A percentile compares a stretch with the other conserved stretches of the same genome.
Evolutionary conservation across 2,329 filamentous ascomycete species (phyloP).

Genomic region (Talaromyces rugulosus): DNA sequence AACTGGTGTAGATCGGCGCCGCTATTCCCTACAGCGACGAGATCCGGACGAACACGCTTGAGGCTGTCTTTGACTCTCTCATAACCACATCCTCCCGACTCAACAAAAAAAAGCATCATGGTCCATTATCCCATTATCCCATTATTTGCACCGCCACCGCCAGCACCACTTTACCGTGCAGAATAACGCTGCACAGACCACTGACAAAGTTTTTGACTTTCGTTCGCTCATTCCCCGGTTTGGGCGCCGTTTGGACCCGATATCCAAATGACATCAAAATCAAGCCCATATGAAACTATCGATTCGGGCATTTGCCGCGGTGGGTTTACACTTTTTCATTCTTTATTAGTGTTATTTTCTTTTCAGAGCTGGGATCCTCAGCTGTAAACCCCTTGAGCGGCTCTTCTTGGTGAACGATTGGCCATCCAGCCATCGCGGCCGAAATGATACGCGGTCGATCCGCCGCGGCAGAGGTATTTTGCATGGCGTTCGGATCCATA

Average conservation of each 20-base stretch:
- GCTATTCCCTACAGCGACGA: not conserved
- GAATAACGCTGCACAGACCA: not conserved
- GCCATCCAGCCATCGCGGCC: not conserved
- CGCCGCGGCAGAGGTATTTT: not conserved
- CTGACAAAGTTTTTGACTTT: not conserved
- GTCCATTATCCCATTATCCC: no score
- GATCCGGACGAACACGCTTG: not conserved
- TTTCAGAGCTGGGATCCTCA: no score
- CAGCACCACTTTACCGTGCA: no score
- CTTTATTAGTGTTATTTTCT: not conserved
- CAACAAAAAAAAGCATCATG: not conserved
- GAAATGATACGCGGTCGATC: not conserved
- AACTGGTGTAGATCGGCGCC: not conserved
- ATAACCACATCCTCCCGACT: not conserved
- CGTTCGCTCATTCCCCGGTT: no score
- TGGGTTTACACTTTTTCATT: not conserved
- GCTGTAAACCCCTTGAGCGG: not conserved
- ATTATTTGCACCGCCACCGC: not conserved
- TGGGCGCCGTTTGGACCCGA: no score
- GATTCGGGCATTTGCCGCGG: constrained; percentile 5
- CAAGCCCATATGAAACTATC: constrained; percentile 4
- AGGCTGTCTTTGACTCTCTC: not conserved
- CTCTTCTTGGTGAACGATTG: not conserved
- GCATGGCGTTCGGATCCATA: not conserved
- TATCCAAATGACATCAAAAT: not conserved